Base-by-base conservation (phyloP, 495 filamentous ascomycete genomes). In the Penicillium robsamsonii region DNA sequence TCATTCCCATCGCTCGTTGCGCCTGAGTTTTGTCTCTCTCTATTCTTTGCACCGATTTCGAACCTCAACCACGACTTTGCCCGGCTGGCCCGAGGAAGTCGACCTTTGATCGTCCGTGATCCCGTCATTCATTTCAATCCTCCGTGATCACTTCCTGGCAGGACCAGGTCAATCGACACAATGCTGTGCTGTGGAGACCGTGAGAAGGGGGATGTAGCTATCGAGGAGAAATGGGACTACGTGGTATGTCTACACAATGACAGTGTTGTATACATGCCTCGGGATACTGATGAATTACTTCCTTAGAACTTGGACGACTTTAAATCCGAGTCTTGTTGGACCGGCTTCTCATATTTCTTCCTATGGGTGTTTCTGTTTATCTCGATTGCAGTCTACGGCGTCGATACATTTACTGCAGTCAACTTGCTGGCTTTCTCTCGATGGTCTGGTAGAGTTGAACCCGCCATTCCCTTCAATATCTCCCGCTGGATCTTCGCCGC, bases 151-250 rank as follows among this genome's bases (percentile, higher is more conserved):
- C 45, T 59, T 31, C 58, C 72, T 74, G 71, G 71, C 72, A 60
- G 74, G 71, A 49, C 70, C 67, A 63, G 72, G 46, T 49, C 54
- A 41, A 58, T 30, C 29, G 42, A 20, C 58, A 79, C 60, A 56
- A 96, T 96, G 92, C 79, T 84, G 63, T 93, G 88, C 71, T 76
- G 81, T 62, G 84, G 87, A 46, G 81, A 86, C 62, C 78, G 88
- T 59, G 82, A 88, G 64, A 88, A 87, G 65, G 81, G 79, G 37
- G 79, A 83, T 46, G 83, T 90, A 45, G 72, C 78, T 38, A 79
- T 91, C 52, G 90, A 95, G 71, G 88, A 96, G 75, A 91, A 90
- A 79, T 98, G 94, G 90, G 89, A 92, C 63, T 96, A 90, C 62
- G 91, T 98, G 65, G 92, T 95, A 80, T 56, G 89, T 77, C 51